Base-by-base conservation (phyloP, 306 rosid genomes). In the Elaeagnus macrophylla region DNA sequence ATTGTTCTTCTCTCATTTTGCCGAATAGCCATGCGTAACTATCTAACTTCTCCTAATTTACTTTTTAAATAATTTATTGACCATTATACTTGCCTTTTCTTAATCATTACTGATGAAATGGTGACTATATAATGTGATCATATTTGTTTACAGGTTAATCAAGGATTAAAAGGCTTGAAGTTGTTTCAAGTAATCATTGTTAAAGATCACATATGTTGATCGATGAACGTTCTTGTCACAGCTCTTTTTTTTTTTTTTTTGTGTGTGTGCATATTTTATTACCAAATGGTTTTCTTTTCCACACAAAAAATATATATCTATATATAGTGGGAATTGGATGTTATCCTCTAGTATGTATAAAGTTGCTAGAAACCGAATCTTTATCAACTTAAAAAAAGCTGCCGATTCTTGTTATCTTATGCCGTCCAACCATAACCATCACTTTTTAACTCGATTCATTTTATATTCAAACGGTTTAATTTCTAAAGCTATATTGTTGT, bases 1-100 rank as follows among this genome's bases (percentile, higher is more conserved):
- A 75, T 91, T 63, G 95, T 84, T 17, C 84, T 91, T 60, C 99
- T 91, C 71, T 91, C 83, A 37, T 69, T 91, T 53, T 91, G 96
- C 77, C 70, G 83, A 62, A 86, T 66, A 78, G 70, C 86, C 67
- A 80, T 77, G 65, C 77, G 87, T 86, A 75, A 67, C 10, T 3
- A 16, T 8, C 10, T 17, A 32, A 4, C 12, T 40, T 36, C 19
- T 32, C 51, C 16, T 8, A 32, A 10, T 35, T 42, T n/a, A 32
- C 46, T 10, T 12, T 4, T 39, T 25, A 25, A 25, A 25, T 25
- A 25, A 5, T 25, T n/a, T n/a, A 25, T 25, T 25, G 4, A 25
- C 32, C 32, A 25, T 7, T 10, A 44, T 58, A 39, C 44, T 25
- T 49, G 18, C 14, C 19, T 11, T 12, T 8, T 16, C 1, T 57